Base-by-base conservation (phyloP, 2,329 filamentous ascomycete species). In the Pseudogymnoascus destructans region DNA sequence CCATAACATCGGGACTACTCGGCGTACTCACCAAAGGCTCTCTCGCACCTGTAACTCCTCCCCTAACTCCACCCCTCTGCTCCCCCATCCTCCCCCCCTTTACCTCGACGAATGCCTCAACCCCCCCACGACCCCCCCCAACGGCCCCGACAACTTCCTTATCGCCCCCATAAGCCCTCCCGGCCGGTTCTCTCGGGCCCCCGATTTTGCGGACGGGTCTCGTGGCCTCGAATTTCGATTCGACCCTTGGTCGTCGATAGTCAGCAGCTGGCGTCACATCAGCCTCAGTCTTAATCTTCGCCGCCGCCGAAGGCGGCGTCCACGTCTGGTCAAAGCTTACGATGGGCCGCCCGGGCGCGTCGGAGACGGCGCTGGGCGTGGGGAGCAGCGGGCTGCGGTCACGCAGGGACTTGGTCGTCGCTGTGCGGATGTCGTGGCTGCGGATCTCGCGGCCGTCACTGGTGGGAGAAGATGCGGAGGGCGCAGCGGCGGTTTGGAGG, bases 311-410 rank as follows among this genome's bases (percentile, higher is more conserved):
- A 32, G 49, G 49, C 69, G 83, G 80, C 77, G 83, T 86, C 84
- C 89, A 95, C 70, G 86, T 81, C 67, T 81, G 81, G 73, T 95
- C 81, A 78, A 97, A 97, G 79, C 92, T 97, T 78, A 97, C 92
- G 77, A 97, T 97, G 63, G 92, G 92, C 69, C 92, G 84, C 66
- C 89, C 89, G 66, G 87, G 86, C 68, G 80, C 87, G 74, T 96
- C 87, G 74, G 90, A 96, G 72, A 97, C 91, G 67, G 88, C 85
- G 58, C 87, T 89, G 63, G 92, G 92, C 67, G 86, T 92, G 25
- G 91, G 92, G 62, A 97, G 77, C 69, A 88, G 95, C 59, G 84
- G 73, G 72, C 90, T 96, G 68, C 91, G 85, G 71, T 95, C 89
- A 70, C 84, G 90, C 63, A 93, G 76, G 69, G 78, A 86, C 81